These are phyloP conservation scores for Nevesoporus exiguus DNA, from an alignment of 768 basidiomycete species.

Conservation along the genomic window DNA sequence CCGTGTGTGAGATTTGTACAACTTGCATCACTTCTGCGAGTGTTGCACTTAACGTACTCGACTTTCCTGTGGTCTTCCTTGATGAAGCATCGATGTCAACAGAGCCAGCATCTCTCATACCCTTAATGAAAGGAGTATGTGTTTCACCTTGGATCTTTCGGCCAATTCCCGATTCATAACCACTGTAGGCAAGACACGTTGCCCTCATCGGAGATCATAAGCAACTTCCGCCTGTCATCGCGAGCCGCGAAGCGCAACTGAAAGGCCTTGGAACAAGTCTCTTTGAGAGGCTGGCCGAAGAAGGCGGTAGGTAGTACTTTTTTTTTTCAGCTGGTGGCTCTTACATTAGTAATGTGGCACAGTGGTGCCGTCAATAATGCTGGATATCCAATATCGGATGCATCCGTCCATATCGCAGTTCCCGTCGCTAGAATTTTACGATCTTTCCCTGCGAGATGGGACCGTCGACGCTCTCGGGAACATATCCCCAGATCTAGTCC, in stretches of 20 bases:
- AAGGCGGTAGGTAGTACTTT: slow-evolving; percentile 56
- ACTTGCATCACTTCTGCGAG: slow-evolving; percentile 82
- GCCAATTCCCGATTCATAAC: slow-evolving; percentile 12
- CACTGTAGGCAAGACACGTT: slow-evolving; percentile 66
- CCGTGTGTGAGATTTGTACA: slow-evolving; percentile 65
- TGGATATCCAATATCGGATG: slow-evolving; percentile 96
- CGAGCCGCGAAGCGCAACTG: slow-evolving; percentile 67
- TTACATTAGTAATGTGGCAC: slow-evolving; percentile 9
- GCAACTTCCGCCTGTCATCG: slow-evolving; percentile 87
- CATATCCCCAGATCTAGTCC: slow-evolving; percentile 48
- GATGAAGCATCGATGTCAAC: slow-evolving; percentile 98
- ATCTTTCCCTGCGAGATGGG: slow-evolving; percentile 65
- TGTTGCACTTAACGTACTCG: slow-evolving; percentile 59
- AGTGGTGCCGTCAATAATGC: slow-evolving; percentile 89
- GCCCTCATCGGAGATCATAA: slow-evolving; percentile 97
- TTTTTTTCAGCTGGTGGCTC: neutral
- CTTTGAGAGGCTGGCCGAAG: slow-evolving; percentile 86
- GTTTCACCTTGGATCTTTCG: slow-evolving; percentile 6
- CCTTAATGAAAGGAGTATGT: slow-evolving; percentile 91
- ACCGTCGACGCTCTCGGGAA: slow-evolving; percentile 54
- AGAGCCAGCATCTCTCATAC: slow-evolving; percentile 87
- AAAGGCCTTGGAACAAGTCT: slow-evolving; percentile 77
- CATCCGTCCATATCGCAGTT: slow-evolving; percentile 87
- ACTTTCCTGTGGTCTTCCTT: slow-evolving; percentile 90
- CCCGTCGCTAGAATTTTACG: slow-evolving; percentile 83